phyloP scores from a whole-genome alignment of 2,329 filamentous ascomycete genomes.

The Epichloe gansuensis region DNA sequence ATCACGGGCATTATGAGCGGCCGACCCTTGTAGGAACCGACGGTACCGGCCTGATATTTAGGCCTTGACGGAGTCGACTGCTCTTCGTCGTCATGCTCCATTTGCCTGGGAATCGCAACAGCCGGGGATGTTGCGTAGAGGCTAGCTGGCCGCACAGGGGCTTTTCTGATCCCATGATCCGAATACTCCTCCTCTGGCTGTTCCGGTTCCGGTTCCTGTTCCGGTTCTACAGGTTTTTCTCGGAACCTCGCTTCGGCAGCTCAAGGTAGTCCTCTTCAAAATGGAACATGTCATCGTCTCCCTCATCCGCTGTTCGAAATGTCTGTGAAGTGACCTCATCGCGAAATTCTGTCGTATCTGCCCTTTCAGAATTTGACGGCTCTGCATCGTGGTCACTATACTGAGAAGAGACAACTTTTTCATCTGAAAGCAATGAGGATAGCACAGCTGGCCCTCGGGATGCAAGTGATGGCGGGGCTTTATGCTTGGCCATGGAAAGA shows the following conservation, averaged over 20 bases:
- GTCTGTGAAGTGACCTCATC: background rate
- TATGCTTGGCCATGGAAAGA: conserved; percentile 25
- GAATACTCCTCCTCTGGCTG: conserved; percentile 18
- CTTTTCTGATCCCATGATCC: background rate
- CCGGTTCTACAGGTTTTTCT: background rate
- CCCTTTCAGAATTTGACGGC: background rate
- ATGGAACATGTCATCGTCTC: conserved; percentile 31
- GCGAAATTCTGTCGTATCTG: background rate
- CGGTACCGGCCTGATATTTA: conserved; percentile 27
- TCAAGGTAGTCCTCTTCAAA: conserved; percentile 29
- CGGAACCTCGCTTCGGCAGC: conserved; percentile 10
- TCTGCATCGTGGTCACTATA: background rate
- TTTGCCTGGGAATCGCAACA: conserved; percentile 22
- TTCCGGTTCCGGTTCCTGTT: background rate
- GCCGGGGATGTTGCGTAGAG: conserved; percentile 32
- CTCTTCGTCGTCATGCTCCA: conserved; percentile 10
- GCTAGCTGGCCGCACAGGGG: conserved; percentile 1
- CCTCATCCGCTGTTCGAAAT: conserved; percentile 6
- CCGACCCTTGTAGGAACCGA: conserved; percentile 43
- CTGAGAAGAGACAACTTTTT: conserved; percentile 4
- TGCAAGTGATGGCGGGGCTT: background rate
- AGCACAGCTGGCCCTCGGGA: background rate
- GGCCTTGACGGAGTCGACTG: conserved; percentile 19
- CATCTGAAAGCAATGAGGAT: conserved; percentile 15
- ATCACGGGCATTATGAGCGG: conserved; percentile 41